phyloP scores from a whole-genome alignment of 73 alveolate genomes.

The Paramecium octaurelia region DNA sequence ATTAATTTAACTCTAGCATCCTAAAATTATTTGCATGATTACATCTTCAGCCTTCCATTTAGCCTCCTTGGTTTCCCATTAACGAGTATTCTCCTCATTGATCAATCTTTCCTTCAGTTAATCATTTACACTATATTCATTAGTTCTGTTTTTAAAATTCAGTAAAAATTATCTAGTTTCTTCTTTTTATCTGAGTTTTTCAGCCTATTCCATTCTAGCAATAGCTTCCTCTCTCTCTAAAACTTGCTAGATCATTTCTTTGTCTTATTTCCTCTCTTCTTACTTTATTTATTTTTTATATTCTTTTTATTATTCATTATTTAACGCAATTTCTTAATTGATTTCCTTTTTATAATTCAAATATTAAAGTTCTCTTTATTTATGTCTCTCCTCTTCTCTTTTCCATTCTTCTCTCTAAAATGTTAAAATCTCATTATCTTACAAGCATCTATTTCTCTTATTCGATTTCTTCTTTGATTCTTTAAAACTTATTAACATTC shows the following conservation, averaged over 20 bases:
- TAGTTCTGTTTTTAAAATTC: background rate
- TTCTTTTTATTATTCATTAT: constrained; percentile 30
- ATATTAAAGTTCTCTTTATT: background rate
- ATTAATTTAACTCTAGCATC: constrained; percentile 47
- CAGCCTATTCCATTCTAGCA: constrained; percentile 44
- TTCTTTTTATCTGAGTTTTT: constrained; percentile 11
- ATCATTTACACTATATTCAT: constrained; percentile 18
- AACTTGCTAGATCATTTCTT: constrained; percentile 8
- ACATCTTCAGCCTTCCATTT: constrained; percentile 26
- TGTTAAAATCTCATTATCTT: background rate
- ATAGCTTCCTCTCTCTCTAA: constrained; percentile 34
- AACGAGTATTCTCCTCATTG: background rate
- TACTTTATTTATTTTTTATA: background rate
- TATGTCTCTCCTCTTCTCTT: constrained; percentile 58
- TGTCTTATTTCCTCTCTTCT: background rate
- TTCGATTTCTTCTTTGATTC: background rate
- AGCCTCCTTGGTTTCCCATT: constrained; percentile 15
- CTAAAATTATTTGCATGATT: background rate
- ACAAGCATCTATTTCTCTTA: constrained; percentile 49
- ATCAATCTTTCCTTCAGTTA: constrained; percentile 12
- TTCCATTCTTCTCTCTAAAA: constrained; percentile 47
- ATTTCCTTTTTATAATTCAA: background rate
- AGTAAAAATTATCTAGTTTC: constrained; percentile 39
- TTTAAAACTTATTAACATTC: constrained; percentile 10
- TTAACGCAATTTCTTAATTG: background rate